Conservation (phyloP, 2,329 filamentous ascomycete genomes). For the Penicillium nordicum region DNA sequence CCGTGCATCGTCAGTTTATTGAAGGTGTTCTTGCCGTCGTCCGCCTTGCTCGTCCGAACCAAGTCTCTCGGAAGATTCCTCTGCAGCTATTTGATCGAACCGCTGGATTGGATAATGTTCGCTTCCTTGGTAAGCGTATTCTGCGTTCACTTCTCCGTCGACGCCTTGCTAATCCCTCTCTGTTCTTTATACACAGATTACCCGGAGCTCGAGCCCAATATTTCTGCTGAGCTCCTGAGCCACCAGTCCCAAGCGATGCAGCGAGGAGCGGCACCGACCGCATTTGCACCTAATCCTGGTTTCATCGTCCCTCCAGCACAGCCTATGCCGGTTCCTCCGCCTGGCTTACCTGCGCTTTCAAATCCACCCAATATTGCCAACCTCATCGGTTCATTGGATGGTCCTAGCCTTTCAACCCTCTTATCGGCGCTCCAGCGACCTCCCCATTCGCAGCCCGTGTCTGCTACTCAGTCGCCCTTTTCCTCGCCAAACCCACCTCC, state of each 20-base stretch:
- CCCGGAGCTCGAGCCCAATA: constrained; percentile 70
- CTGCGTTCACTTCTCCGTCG: background rate
- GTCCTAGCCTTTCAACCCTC: constrained; percentile 66
- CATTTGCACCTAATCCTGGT: constrained; percentile 36
- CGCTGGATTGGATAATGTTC: constrained; percentile 68
- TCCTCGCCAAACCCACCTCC: constrained; percentile 32
- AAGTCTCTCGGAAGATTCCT: constrained; percentile 69
- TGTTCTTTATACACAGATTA: constrained; percentile 58
- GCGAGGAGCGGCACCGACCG: constrained; percentile 35
- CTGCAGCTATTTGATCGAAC: constrained; percentile 83
- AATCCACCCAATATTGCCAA: constrained; percentile 56
- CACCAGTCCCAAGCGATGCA: constrained; percentile 49
- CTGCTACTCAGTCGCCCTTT: constrained; percentile 36
- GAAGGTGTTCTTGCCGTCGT: constrained; percentile 86
- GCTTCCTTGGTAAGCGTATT: constrained; percentile 62
- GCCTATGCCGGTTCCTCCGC: constrained; percentile 31
- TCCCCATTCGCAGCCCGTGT: constrained; percentile 31
- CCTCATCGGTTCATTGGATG: constrained; percentile 66
- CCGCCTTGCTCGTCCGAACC: constrained; percentile 67
- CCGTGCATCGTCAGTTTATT: constrained; percentile 80
- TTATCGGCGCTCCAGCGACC: constrained; percentile 57
- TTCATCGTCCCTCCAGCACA: constrained; percentile 37
- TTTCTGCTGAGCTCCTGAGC: constrained; percentile 76
- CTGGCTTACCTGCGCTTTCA: constrained; percentile 33
- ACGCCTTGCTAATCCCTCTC: constrained; percentile 11